Evolutionary conservation across 2,329 filamentous ascomycete genomes (phyloP), one percentile per base, ranked within the genome.

Genomic region (Pestalotiopsis sp.): DNA sequence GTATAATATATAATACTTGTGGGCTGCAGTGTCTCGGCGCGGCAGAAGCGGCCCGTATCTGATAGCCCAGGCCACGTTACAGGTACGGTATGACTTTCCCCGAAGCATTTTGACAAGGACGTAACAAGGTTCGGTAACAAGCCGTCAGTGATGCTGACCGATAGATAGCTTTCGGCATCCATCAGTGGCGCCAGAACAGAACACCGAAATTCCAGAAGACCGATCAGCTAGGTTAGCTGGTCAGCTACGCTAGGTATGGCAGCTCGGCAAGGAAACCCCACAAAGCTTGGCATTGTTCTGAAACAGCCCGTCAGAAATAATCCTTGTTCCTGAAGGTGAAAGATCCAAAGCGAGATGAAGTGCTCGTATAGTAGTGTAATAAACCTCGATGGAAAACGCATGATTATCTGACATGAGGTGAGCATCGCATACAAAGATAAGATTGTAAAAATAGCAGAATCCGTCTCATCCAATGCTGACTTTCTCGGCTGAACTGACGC

Each of bases 221-320:
- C 20, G 45, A n/a, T 25, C 25, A 25, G 25, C 7, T 17, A n/a
- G 20, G 9, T 9, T 5, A 9, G 3, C n/a, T 52, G 45, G 20
- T 20, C 12, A 59, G 57, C 23, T 59, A 6, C 13, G 57, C 57
- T 59, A 62, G 38, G 17, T 36, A 36, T 20, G 59, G 59, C 27
- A 38, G 31, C 27, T 38, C 25, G 27, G 59, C 13, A 27, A 59
- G 57, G 31, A 31, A 62, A 31, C 59, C 59, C 59, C 59, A 62
- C 59, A 62, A 62, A 62, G 59, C 59, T 62, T 62, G 59, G 59
- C 59, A 38, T 62, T 36, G 11, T 62, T 62, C 59, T 62, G 59
- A 62, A 62, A 62, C 59, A 40, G 17, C 59, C 59, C 13, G 17
- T 36, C 13, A 31, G 31, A 36, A 36, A 36, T 36, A 36, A 36